phyloP scores from a whole-genome alignment of 352 stramenopile genomes.

The Globisporangium yorkense region DNA sequence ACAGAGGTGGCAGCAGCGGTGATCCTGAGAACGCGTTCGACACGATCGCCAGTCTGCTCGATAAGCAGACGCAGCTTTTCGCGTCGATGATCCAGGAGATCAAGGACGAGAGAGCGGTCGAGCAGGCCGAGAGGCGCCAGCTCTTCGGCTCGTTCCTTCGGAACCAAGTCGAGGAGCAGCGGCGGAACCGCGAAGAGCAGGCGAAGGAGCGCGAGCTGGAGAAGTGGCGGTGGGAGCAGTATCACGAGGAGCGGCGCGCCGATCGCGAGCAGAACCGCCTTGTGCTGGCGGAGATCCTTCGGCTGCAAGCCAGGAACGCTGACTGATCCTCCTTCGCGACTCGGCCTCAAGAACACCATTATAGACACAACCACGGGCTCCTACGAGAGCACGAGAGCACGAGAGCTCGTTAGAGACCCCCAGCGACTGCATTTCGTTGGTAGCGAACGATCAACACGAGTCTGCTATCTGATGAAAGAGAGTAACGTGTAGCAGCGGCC shows the following conservation, averaged over 20 bases:
- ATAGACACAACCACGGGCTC: too few relatives aligned
- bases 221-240: conserved; percentile 1
- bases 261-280: neutral
- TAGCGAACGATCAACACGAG: too few relatives aligned
- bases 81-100: conserved; percentile 2
- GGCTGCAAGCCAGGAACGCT: neutral
- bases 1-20: neutral
- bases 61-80: neutral
- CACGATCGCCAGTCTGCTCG: neutral
- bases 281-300: neutral
- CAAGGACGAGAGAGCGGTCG: neutral
- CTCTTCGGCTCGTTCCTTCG: neutral
- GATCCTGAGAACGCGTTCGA: neutral
- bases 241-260: neutral
- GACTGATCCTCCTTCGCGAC: too few relatives aligned
- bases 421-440: too few relatives aligned
- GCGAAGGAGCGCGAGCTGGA: conserved; percentile 1
- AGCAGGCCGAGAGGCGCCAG: neutral
- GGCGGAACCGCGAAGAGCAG: conserved; percentile 1
- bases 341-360: too few relatives aligned
- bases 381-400: too few relatives aligned
- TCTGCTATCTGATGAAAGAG: too few relatives aligned
- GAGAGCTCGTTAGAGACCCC: too few relatives aligned
- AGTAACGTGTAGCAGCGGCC: too few relatives aligned
- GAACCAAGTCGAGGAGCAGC: neutral